A percentile compares a stretch with the other conserved stretches of the same genome.
phyloP scores from a whole-genome alignment of 495 filamentous ascomycete species.

The Hypoxylon trugodes region DNA sequence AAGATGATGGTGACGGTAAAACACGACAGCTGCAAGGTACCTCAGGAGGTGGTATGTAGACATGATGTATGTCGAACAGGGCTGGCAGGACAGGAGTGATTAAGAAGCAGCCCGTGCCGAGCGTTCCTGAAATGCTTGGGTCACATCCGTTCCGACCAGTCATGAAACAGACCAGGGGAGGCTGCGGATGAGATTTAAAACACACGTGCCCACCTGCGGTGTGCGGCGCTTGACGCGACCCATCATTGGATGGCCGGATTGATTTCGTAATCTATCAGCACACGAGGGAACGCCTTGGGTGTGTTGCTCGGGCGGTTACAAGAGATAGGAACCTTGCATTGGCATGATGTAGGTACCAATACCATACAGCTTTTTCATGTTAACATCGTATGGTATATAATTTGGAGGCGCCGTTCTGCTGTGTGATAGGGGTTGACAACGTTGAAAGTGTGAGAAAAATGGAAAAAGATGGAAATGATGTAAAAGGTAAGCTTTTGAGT shows the following conservation, averaged over 20 bases:
- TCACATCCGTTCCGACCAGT: constrained; percentile 28
- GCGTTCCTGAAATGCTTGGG: constrained; percentile 7
- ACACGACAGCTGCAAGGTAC: no score
- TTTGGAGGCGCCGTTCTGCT: constrained; percentile 12
- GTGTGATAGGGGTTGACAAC: constrained; percentile 7
- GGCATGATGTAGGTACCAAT: no score
- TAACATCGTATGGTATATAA: no score
- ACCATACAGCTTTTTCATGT: no score
- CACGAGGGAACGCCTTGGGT: constrained; percentile 9
- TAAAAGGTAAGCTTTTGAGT: no score
- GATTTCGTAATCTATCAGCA: constrained; percentile 16
- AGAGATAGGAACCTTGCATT: background rate
- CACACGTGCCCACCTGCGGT: constrained; percentile 38
- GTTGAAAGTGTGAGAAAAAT: no score
- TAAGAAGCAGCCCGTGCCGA: constrained; percentile 17
- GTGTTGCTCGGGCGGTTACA: constrained; percentile 9
- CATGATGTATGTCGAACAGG: background rate
- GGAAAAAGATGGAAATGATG: no score
- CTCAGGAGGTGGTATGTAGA: background rate
- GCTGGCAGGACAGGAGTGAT: background rate
- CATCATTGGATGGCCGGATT: constrained; percentile 23
- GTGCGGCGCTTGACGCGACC: constrained; percentile 30
- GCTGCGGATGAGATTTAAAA: constrained; percentile 21
- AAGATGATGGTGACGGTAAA: no score
- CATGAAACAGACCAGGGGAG: constrained; percentile 37